Conservation (phyloP, 306 rosid genomes). For the Trichosanthes truncata region DNA sequence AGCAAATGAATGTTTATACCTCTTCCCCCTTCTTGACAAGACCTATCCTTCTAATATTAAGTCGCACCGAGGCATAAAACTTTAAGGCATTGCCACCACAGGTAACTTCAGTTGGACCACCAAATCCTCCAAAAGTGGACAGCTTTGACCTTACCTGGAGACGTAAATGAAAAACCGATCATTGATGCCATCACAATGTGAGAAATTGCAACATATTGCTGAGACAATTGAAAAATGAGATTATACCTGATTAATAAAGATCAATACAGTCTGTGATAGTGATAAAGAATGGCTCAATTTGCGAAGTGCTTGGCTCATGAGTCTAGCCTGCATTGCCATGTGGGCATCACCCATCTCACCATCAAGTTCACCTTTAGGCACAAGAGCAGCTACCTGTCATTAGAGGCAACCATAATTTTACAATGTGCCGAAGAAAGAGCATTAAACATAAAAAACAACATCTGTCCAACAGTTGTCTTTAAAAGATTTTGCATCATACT, state of each 20-base stretch:
- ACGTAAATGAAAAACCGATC: not conserved
- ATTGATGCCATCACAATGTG: not conserved
- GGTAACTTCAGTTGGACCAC: slow-evolving; percentile 82
- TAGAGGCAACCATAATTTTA: not conserved
- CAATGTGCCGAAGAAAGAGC: not conserved
- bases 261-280: slow-evolving; percentile 56
- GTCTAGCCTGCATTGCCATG: slow-evolving; percentile 98
- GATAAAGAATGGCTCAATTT: slow-evolving; percentile 89
- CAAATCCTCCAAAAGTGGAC: slow-evolving; percentile 87
- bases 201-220: not conserved
- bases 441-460: not conserved
- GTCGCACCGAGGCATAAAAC: slow-evolving; percentile 90
- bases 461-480: not conserved
- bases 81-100: slow-evolving; percentile 96
- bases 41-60: slow-evolving; percentile 58
- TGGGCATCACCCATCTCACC: slow-evolving; percentile 99
- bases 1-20: slow-evolving; percentile 24
- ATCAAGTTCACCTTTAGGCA: slow-evolving; percentile 95
- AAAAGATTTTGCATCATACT: slow-evolving; percentile 24
- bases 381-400: slow-evolving; percentile 91
- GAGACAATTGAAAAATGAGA: not conserved
- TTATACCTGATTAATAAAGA: slow-evolving; percentile 85
- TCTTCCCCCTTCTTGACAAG: slow-evolving; percentile 82
- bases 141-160: slow-evolving; percentile 75
- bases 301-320: slow-evolving; percentile 99